Evolutionary conservation across 1,139 yeast species (phyloP).

Genomic region (Magnusiomyces tetraspermus): DNA sequence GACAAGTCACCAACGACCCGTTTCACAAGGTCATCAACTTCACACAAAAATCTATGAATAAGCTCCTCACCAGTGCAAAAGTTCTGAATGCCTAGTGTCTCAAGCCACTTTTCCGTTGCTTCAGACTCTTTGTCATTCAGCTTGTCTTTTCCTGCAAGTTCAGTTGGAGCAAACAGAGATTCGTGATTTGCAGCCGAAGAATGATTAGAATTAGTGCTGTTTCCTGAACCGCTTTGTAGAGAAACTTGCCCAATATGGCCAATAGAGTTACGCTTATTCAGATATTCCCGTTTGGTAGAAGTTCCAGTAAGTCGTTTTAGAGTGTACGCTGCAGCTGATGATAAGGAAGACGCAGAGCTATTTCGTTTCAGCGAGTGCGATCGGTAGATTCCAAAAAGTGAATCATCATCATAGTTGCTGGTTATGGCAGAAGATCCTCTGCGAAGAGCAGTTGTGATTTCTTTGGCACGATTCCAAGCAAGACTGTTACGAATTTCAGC

Average conservation of each 20-base stretch:
- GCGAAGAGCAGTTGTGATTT: slow-evolving; percentile 21
- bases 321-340: slow-evolving; percentile 19
- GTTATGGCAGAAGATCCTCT: slow-evolving; percentile 6
- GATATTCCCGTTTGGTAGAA: slow-evolving; percentile 19
- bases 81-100: slow-evolving; percentile 30
- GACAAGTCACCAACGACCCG: slow-evolving; percentile 29
- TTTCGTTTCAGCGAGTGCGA: slow-evolving; percentile 11
- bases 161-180: slow-evolving; percentile 29
- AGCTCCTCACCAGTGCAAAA: slow-evolving; percentile 33
- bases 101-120: slow-evolving; percentile 27
- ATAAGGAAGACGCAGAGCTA: slow-evolving; percentile 10
- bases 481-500: slow-evolving; percentile 27
- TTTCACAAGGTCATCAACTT: slow-evolving; percentile 29
- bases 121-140: slow-evolving; percentile 33
- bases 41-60: slow-evolving; percentile 32
- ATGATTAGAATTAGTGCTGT: background rate
- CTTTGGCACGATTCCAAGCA: slow-evolving; percentile 27
- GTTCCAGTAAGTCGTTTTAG: slow-evolving; percentile 22
- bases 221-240: slow-evolving; percentile 8
- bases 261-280: slow-evolving; percentile 26
- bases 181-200: slow-evolving; percentile 13
- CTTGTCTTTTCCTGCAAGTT: slow-evolving; percentile 27
- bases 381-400: background rate
- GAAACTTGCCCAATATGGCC: slow-evolving; percentile 16
- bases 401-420: background rate